Conservation (phyloP, 495 filamentous ascomycete genomes). For the Cudoniella acicularis region DNA sequence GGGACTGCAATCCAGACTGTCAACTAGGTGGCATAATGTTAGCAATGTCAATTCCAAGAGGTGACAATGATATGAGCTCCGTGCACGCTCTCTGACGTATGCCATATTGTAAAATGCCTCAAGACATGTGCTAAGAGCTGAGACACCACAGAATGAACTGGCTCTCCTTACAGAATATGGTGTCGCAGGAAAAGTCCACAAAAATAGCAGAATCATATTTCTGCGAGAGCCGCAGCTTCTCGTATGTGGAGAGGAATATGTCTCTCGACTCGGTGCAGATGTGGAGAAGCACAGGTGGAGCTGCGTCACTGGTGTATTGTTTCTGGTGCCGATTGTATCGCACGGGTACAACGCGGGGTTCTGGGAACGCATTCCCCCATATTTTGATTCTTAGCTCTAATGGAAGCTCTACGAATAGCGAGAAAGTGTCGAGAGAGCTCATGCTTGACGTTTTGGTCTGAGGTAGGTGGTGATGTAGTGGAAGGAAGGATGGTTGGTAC, state of each 20-base stretch:
- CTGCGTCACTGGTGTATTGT: slow-evolving; percentile 6
- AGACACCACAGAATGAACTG: background rate
- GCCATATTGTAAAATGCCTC: no score
- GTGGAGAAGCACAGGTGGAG: slow-evolving; percentile 14
- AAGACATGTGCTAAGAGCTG: no score
- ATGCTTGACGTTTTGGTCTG: background rate
- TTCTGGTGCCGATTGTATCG: slow-evolving; percentile 7
- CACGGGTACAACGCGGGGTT: slow-evolving; percentile 20
- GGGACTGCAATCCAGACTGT: slow-evolving; percentile 21
- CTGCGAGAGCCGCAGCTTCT: slow-evolving; percentile 19
- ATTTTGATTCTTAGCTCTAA: slow-evolving; percentile 20
- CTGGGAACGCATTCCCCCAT: slow-evolving; percentile 11
- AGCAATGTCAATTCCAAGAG: no score
- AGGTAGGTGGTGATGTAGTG: background rate
- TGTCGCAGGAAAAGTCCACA: slow-evolving; percentile 18
- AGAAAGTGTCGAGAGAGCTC: slow-evolving; percentile 1
- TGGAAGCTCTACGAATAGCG: slow-evolving; percentile 10
- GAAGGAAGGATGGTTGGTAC: background rate
- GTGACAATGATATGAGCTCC: no score
- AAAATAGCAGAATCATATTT: slow-evolving; percentile 19
- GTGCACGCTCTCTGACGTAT: no score
- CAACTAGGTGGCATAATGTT: slow-evolving; percentile 2
- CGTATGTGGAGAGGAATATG: slow-evolving; percentile 12
- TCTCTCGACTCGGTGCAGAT: slow-evolving; percentile 17
- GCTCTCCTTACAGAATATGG: slow-evolving; percentile 13